Base-by-base conservation (phyloP, 2,329 filamentous ascomycete species). In the Pseudocercospora fuligena region DNA sequence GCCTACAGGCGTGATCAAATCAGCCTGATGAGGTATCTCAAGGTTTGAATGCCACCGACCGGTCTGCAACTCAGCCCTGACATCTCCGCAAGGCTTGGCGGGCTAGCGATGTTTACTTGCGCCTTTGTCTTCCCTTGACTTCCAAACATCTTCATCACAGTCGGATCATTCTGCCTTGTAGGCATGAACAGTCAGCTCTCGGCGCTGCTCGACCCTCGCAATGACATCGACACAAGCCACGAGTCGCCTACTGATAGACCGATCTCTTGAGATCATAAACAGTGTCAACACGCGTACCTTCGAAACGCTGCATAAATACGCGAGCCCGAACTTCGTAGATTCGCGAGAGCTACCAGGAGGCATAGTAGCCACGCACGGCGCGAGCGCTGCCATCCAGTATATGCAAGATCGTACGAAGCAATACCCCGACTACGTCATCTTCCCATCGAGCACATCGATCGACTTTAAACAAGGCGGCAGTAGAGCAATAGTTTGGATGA, bases 221-320 rank as follows among this genome's bases (percentile, higher is more conserved):
- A 43, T 43, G 40, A 4, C 40, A 47, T 1, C 43, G 7, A 47
- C 1, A 21, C 3, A 47, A 6, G 43, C 3, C 2, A n/a, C 14
- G 5, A 47, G 43, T 8, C 43, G 43, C 19, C 14, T 59, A 9
- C 56, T 59, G 19, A 21, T 40, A 59, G 29, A 59, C 33, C 33
- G 56, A 59, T 59, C 56, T 25, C 31, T 59, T 11, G 31, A 59
- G 23, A 59, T 59, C 31, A 59, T 43, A 16, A 59, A 59, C 56
- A 40, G 7, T n/a, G 56, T 59, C 27, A 59, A 59, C 31, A 59
- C 56, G 5, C 31, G 56, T 12, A 59, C 29, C 56, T 59, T 59
- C 29, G 56, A 59, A 12, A 43, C 29, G 11, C 56, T 59, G 8
- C 40, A 16, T 31, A 59, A 59, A 59, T 40, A 59, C 29, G 56